Evolutionary conservation across 2,329 filamentous ascomycete genomes (phyloP).

Genomic region (Cadophora malorum): DNA sequence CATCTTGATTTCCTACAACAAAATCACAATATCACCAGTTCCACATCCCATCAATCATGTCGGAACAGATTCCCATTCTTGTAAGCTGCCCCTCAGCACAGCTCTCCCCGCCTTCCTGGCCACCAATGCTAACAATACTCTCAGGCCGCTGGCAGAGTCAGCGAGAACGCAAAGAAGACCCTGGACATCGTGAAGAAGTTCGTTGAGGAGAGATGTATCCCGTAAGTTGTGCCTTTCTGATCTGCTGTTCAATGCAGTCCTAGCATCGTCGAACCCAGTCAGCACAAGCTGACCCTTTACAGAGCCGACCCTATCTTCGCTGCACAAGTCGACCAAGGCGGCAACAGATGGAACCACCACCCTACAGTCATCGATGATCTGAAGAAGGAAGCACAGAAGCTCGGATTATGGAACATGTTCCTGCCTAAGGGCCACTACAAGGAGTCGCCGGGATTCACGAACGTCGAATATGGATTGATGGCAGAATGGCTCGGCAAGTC

Average conservation of each 20-base stretch:
- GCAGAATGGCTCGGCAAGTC: slow-evolving; percentile 94
- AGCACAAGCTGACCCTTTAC: slow-evolving; percentile 34
- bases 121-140: slow-evolving; percentile 29
- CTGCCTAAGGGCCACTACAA: slow-evolving; percentile 93
- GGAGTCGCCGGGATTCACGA: slow-evolving; percentile 92
- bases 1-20: background rate
- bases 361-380: slow-evolving; percentile 86
- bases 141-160: slow-evolving; percentile 60
- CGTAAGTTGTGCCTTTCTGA: slow-evolving; percentile 55
- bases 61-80: slow-evolving; percentile 54
- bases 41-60: slow-evolving; percentile 46
- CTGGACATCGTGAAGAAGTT: slow-evolving; percentile 92
- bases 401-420: slow-evolving; percentile 99
- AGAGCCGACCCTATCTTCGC: slow-evolving; percentile 80
- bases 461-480: slow-evolving; percentile 97
- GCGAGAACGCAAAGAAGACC: slow-evolving; percentile 82
- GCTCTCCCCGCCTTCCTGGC: slow-evolving; percentile 21
- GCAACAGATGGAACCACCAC: slow-evolving; percentile 79
- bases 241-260: background rate
- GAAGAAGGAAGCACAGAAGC: slow-evolving; percentile 79
- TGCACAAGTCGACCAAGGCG: slow-evolving; percentile 78
- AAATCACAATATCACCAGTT: background rate
- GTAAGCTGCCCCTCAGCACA: slow-evolving; percentile 44
- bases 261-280: no score
- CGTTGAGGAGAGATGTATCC: slow-evolving; percentile 93